Base-by-base conservation (phyloP, 1,284 basidiomycete species). In the Ceraceosorus guamensis region DNA sequence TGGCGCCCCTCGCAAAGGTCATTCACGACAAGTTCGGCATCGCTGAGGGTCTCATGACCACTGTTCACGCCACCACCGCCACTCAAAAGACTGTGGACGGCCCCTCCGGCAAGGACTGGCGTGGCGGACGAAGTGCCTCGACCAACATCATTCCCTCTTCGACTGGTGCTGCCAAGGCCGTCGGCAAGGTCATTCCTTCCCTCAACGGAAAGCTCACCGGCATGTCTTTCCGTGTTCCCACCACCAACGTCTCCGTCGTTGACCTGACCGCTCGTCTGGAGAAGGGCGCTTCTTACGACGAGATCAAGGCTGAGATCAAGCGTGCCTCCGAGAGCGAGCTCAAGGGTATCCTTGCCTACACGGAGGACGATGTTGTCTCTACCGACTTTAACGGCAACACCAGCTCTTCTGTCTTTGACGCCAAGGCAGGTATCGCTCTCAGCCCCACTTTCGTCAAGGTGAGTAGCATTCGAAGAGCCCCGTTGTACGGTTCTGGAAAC, bases 131-230 rank as follows among this genome's bases (percentile, higher is more conserved):
- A 82, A 85, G 87, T 73, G 91, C 93, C 65, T 87, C 86, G 79
- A 88, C 88, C 82, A 99, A 99, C 86, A 97, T 99, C 81, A 99
- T 99, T 78, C 93, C 93, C 59, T 97, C 93, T 34, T 95, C 91
- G 75, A 98, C 95, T 65, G 93, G 93, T 82, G 93, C 93, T 66
- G 95, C 95, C 79, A 98, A 98, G 81, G 60, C 92, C 66, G 93
- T 97, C 77, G 93, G 93, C 77, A 96, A 98, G 84, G 93, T 98
- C 79, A 98, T 98, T 78, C 93, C 93, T 65, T 79, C 80, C 62
- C 85, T 99, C 73, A 96, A 97, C 81, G 93, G 93, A 82, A 98
- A 97, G 83, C 86, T 77, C 35, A 90, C 88, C 63, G 91, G 91
- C 80, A 87, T 97, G 79, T 75, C 93, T 51, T 97, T 98, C 92